Percentiles rank a stretch among this genome's conserved stretches.
Evolutionary conservation across 768 basidiomycete species (phyloP).

Genomic region (Tricholoma saponaceum): DNA sequence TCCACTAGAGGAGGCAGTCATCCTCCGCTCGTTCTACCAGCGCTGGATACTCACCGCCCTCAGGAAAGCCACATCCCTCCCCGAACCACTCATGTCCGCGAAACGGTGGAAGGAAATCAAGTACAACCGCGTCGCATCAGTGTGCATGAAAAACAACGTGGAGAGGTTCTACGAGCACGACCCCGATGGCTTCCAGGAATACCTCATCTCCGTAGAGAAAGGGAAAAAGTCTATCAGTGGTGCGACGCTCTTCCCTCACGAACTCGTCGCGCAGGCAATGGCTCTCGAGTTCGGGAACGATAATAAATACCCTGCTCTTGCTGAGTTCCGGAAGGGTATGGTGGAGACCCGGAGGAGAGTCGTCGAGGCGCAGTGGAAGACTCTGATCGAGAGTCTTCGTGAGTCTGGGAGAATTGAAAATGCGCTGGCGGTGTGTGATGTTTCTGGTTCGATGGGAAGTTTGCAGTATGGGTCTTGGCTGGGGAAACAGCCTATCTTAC

Average conservation of each 20-base stretch:
- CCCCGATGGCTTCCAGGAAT: conserved; percentile 50
- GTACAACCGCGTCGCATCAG: conserved; percentile 56
- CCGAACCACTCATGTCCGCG: conserved; percentile 61
- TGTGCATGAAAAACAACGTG: conserved; percentile 60
- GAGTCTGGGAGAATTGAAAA: conserved; percentile 56
- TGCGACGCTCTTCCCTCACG: conserved; percentile 63
- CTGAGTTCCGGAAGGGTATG: conserved; percentile 24
- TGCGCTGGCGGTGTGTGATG: conserved; percentile 66
- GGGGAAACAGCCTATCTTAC: conserved; percentile 45
- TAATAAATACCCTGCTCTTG: conserved; percentile 19
- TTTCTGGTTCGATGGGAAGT: conserved; percentile 68
- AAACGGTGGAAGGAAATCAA: conserved; percentile 54
- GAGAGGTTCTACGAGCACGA: conserved; percentile 56
- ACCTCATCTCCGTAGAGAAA: conserved; percentile 50
- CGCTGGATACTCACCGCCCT: conserved; percentile 58
- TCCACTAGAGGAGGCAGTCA: conserved; percentile 24
- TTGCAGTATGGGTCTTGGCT: background rate
- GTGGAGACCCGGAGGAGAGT: conserved; percentile 38
- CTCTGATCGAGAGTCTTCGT: conserved; percentile 49
- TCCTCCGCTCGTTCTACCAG: conserved; percentile 55
- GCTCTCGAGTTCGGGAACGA: background rate
- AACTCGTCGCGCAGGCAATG: conserved; percentile 43
- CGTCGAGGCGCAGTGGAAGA: conserved; percentile 63
- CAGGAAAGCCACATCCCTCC: conserved; percentile 38
- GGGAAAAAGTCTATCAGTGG: conserved; percentile 59